Conservation (phyloP, 2,329 filamentous ascomycete genomes). For the Berkeleyomyces rouxiae region DNA sequence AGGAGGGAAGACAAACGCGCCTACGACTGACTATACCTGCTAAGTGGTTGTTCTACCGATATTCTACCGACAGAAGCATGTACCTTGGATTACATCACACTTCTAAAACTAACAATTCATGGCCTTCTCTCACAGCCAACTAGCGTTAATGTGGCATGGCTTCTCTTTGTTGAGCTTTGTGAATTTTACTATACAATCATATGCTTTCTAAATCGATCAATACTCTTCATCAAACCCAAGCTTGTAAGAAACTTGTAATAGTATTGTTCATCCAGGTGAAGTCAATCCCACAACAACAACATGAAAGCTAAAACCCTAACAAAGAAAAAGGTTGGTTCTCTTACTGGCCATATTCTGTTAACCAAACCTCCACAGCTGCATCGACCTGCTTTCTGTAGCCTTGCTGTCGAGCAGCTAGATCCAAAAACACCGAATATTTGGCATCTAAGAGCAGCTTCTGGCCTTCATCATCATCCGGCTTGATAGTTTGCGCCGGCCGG, state of each 20-base stretch:
- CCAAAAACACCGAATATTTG: conserved; percentile 92
- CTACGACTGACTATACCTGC: background rate
- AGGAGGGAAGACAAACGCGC: background rate
- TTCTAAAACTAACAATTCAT: background rate
- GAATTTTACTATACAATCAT: background rate
- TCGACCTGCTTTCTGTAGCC: conserved; percentile 68
- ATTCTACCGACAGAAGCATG: background rate
- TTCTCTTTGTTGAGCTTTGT: background rate
- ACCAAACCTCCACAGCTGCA: conserved; percentile 26
- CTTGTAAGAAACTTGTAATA: no score
- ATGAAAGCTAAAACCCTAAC: background rate
- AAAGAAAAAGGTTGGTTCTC: background rate
- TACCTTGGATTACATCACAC: background rate
- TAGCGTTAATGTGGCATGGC: background rate
- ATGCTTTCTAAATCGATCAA: no score
- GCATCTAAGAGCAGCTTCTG: conserved; percentile 68
- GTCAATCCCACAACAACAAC: background rate
- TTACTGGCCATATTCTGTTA: conserved; percentile 12
- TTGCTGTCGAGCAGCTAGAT: conserved; percentile 77
- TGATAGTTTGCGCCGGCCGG: conserved; percentile 73
- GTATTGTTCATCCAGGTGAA: no score
- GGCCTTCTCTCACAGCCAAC: background rate
- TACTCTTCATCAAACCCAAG: no score
- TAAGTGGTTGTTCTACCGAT: background rate
- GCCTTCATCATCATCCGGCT: conserved; percentile 51